Evolutionary conservation across 768 basidiomycete species (phyloP).

Genomic region (Candolleomyces aberdarensis): DNA sequence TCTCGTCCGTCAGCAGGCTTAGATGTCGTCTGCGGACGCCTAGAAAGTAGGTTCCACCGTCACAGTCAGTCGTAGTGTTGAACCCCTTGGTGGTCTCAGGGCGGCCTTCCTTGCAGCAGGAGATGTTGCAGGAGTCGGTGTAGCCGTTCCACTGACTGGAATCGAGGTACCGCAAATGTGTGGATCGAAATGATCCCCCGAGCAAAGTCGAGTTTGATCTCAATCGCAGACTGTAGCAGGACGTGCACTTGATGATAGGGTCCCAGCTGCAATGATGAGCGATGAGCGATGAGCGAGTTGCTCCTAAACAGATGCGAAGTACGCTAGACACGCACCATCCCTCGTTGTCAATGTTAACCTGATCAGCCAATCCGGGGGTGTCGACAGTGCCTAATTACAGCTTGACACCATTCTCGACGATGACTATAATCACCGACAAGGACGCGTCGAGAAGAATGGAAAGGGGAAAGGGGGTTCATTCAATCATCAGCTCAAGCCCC

Average conservation of each 20-base stretch:
- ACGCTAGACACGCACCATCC: conserved; percentile 64
- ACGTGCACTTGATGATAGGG: conserved; percentile 35
- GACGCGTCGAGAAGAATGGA: background rate
- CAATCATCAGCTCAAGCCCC: no score
- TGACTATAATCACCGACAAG: conserved; percentile 50
- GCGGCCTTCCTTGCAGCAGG: conserved; percentile 27
- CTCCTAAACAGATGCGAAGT: no score
- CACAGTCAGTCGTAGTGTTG: conserved; percentile 61
- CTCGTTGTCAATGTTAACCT: conserved; percentile 99
- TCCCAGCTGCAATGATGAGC: no score
- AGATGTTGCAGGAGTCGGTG: conserved; percentile 43
- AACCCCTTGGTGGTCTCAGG: conserved; percentile 35
- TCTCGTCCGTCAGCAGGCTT: conserved; percentile 80
- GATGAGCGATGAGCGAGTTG: no score
- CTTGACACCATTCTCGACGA: conserved; percentile 93
- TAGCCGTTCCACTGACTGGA: conserved; percentile 66
- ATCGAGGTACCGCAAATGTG: conserved; percentile 32
- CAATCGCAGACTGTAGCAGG: conserved; percentile 66
- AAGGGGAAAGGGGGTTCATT: no score
- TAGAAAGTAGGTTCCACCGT: conserved; percentile 75
- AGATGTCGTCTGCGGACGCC: conserved; percentile 82
- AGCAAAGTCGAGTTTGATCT: conserved; percentile 80
- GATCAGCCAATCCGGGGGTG: conserved; percentile 98
- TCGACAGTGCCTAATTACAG: conserved; percentile 97
- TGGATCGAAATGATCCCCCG: conserved; percentile 42